Conservation (phyloP, 2,329 filamentous ascomycete species). For the Diaporthe batatas region DNA sequence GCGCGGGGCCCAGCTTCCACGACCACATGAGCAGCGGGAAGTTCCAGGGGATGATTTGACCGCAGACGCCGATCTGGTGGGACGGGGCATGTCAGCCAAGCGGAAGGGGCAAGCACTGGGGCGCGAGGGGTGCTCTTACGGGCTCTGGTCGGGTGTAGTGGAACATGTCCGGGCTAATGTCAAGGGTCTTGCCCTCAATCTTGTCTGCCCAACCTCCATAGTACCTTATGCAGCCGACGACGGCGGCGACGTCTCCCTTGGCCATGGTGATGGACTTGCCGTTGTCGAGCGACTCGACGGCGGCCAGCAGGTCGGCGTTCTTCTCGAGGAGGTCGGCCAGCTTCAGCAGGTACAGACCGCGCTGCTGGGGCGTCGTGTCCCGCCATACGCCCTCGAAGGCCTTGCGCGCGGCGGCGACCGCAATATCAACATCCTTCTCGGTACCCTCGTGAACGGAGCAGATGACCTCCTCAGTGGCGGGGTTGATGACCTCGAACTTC, state of each 20-base stretch:
- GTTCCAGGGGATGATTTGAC: slow-evolving; percentile 85
- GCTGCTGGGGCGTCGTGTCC: slow-evolving; percentile 76
- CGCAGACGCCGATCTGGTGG: slow-evolving; percentile 77
- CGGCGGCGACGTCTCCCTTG: slow-evolving; percentile 78
- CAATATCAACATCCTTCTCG: slow-evolving; percentile 86
- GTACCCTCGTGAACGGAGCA: slow-evolving; percentile 85
- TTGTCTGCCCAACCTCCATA: slow-evolving; percentile 95
- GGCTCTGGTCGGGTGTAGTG: slow-evolving; percentile 88
- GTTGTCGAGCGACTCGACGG: slow-evolving; percentile 90
- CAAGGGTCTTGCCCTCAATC: slow-evolving; percentile 88
- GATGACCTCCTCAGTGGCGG: slow-evolving; percentile 86
- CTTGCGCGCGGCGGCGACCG: slow-evolving; percentile 86
- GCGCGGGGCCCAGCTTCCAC: slow-evolving; percentile 78
- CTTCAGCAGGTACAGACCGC: slow-evolving; percentile 78
- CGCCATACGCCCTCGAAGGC: slow-evolving; percentile 84
- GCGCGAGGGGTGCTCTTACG: slow-evolving; percentile 53
- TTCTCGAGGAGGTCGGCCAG: slow-evolving; percentile 86
- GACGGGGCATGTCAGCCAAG: neutral
- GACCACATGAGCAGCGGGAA: slow-evolving; percentile 78
- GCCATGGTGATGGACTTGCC: slow-evolving; percentile 85
- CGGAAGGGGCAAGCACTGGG: neutral
- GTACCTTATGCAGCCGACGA: slow-evolving; percentile 82
- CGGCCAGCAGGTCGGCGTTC: slow-evolving; percentile 80
- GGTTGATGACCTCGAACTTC: slow-evolving; percentile 94
- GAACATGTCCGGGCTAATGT: slow-evolving; percentile 82